Conservation (phyloP, 495 filamentous ascomycete genomes). For the Friedmanniomyces simplex region DNA sequence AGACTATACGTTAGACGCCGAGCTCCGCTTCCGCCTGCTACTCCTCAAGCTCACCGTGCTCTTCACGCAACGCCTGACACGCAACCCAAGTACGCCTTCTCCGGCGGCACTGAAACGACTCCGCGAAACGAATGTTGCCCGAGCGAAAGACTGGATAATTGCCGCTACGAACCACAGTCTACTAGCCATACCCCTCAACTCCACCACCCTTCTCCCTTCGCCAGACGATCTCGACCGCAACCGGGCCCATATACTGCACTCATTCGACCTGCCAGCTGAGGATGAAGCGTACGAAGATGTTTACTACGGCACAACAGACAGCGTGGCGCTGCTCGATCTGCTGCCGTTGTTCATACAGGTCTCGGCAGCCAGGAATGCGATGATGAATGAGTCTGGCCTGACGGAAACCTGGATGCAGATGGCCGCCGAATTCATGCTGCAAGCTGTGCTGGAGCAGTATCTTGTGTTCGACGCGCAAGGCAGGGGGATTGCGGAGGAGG, state of each 20-base stretch:
- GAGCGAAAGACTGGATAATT: slow-evolving; percentile 4
- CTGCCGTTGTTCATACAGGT: slow-evolving; percentile 40
- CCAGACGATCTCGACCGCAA: slow-evolving; percentile 10
- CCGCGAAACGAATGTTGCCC: slow-evolving; percentile 5
- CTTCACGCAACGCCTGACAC: slow-evolving; percentile 27
- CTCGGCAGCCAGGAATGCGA: slow-evolving; percentile 27
- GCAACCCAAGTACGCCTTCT: slow-evolving; percentile 11
- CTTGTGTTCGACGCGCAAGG: slow-evolving; percentile 26
- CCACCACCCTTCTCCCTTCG: not conserved
- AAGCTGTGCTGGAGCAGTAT: slow-evolving; percentile 42
- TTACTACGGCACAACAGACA: slow-evolving; percentile 23
- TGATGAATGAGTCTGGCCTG: slow-evolving; percentile 15
- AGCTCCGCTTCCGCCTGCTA: slow-evolving; percentile 27
- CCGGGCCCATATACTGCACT: slow-evolving; percentile 13
- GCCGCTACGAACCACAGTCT: not conserved
- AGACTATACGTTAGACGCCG: slow-evolving; percentile 5
- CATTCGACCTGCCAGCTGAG: slow-evolving; percentile 13
- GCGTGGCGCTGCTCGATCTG: slow-evolving; percentile 33
- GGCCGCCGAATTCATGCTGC: slow-evolving; percentile 40
- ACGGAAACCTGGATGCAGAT: slow-evolving; percentile 37
- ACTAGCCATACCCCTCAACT: not conserved
- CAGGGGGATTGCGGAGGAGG: slow-evolving; percentile 16
- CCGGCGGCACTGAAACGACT: slow-evolving; percentile 1
- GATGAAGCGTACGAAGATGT: slow-evolving; percentile 17
- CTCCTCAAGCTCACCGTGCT: slow-evolving; percentile 31